phyloP scores from a whole-genome alignment of 2,329 filamentous ascomycete species.

The Didymella arachidicola region DNA sequence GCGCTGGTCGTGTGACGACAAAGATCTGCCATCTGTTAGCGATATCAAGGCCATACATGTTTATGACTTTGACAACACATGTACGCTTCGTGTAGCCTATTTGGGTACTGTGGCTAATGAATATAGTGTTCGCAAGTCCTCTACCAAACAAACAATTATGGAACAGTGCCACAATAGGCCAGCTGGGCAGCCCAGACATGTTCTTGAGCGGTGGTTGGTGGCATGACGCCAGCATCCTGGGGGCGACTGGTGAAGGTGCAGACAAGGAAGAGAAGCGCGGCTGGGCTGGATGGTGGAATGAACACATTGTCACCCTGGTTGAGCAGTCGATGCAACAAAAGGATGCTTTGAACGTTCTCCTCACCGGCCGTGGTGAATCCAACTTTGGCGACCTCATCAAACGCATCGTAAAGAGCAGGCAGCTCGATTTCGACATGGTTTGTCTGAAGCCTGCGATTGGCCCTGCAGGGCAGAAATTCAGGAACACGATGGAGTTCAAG shows the following conservation, averaged over 20 bases:
- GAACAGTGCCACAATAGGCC: slow-evolving; percentile 78
- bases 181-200: slow-evolving; percentile 75
- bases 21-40: slow-evolving; percentile 73
- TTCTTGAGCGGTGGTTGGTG: slow-evolving; percentile 93
- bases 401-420: slow-evolving; percentile 78
- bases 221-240: slow-evolving; percentile 88
- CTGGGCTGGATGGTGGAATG: slow-evolving; percentile 98
- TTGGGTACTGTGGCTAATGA: slow-evolving; percentile 16
- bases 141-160: slow-evolving; percentile 89
- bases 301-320: slow-evolving; percentile 82
- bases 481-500: slow-evolving; percentile 90
- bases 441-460: slow-evolving; percentile 85
- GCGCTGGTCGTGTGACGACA: slow-evolving; percentile 82
- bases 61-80: slow-evolving; percentile 98
- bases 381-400: slow-evolving; percentile 81
- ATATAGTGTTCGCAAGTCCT: slow-evolving; percentile 84
- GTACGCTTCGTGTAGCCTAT: slow-evolving; percentile 58
- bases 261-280: slow-evolving; percentile 82
- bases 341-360: slow-evolving; percentile 81
- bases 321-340: slow-evolving; percentile 82
- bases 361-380: slow-evolving; percentile 84
- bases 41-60: slow-evolving; percentile 83
- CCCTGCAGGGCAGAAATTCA: slow-evolving; percentile 79
- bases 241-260: slow-evolving; percentile 82
- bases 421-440: slow-evolving; percentile 86